Conservation (phyloP, 805 yeast species). For the Yarrowia keelungensis region DNA sequence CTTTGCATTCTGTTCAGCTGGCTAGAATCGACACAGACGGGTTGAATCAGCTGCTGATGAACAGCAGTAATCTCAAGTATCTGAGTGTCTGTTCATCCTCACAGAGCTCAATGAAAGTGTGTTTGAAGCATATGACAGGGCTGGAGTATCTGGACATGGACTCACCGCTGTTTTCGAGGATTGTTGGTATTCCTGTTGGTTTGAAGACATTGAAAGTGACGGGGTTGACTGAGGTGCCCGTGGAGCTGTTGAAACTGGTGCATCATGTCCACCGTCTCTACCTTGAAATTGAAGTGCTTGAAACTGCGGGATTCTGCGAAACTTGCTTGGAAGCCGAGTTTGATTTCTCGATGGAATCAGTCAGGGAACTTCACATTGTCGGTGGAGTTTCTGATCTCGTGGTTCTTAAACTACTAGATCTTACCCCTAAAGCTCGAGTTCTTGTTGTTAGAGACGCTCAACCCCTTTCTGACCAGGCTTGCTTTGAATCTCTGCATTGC, state of each 20-base stretch:
- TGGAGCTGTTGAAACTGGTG: not conserved
- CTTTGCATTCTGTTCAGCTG: not conserved
- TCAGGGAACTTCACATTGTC: conserved; percentile 5
- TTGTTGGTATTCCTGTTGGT: not conserved
- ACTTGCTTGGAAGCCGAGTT: not conserved
- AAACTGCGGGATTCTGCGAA: not conserved
- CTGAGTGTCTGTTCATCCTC: not conserved
- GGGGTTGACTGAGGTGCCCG: not conserved
- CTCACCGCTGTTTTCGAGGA: not conserved
- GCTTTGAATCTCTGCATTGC: conserved; percentile 8
- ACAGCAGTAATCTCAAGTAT: conserved; percentile 6
- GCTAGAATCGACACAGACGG: not conserved
- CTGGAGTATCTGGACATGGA: conserved; percentile 23
- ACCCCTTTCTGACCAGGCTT: not conserved
- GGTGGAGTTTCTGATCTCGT: conserved; percentile 6
- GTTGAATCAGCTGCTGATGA: not conserved
- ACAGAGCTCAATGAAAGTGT: not conserved
- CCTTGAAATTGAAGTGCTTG: not conserved
- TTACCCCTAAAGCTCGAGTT: conserved; percentile 10
- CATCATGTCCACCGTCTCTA: conserved; percentile 7
- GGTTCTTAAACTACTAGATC: not conserved
- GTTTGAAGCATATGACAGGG: conserved; percentile 5
- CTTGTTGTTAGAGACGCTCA: conserved; percentile 9
- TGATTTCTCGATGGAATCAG: not conserved
- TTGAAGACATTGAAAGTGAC: conserved; percentile 10